Evolutionary conservation across 495 filamentous ascomycete species (phyloP), one percentile per base, ranked within the genome.

Genomic region (Neurospora sp.): DNA sequence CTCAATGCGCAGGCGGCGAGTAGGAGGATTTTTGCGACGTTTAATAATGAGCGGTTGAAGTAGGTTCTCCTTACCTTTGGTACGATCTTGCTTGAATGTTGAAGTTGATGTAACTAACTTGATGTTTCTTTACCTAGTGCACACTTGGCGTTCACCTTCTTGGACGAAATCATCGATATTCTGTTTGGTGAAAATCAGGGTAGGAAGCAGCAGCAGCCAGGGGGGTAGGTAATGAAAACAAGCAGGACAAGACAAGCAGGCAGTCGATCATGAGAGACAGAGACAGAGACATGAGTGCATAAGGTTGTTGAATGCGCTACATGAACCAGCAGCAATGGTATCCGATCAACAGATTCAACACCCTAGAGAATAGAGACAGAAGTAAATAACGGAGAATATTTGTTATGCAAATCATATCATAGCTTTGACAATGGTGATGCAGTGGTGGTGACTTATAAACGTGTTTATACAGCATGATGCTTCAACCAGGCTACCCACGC

Each of bases 1-100:
- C 87, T 90, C 44, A 97, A 96, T 83, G 93, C 93, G 18, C 92
- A 95, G 80, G 92, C 89, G 69, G 93, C 93, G 39, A 91, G 92
- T 35, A 85, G 93, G 73, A 88, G 92, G 69, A 87, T 95, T 62
- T 93, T 93, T 81, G 93, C 92, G 8, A 93, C 90, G 9, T 85
- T 96, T 73, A 97, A 96, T 78, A 96, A 96, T 79, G 82, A 85
- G 71, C 84, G 89, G 76, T 78, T 91, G 71, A 94, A 94, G 89
- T 90, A 81, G 77, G 88, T 84, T 38, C 31, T 70, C 40, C 39
- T 35, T 16, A 9, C 72, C 48, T 39, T 76, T 39, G 31, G 31
- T 35, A 35, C 31, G 31, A 39, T 18, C 35, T 31, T 14, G 7
- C 31, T 40, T 70, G n/a, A 14, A 8, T 38, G 27, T 20, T n/a